Evolutionary conservation across 1,284 basidiomycete genomes (phyloP), one percentile per base, ranked within the genome.

Genomic region (Porodaedalea pini): DNA sequence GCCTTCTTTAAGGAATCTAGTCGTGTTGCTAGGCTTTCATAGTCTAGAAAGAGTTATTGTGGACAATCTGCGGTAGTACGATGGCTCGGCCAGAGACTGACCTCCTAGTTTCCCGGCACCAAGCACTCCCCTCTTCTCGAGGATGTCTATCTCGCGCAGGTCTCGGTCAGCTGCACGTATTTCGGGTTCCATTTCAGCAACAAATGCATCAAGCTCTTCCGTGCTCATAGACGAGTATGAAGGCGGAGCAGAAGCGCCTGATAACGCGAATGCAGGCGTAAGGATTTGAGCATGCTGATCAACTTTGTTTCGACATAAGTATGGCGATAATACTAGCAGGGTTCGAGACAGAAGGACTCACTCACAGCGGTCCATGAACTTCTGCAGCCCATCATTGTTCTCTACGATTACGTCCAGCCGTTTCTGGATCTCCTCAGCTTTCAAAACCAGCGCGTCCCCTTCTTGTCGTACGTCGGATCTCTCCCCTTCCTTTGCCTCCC

Each of bases 141-240:
- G 69, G 11, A 75, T 67, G 57, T 84, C 83, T 43, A 92, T 88
- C 67, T 91, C 88, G 27, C 79, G 78, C 76, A 90, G 80, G 63
- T 90, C 88, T 8, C 86, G 79, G 62, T 92, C 90, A 10, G 88
- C 88, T 36, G 82, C 79, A 19, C 88, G 85, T 54, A 92, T 82
- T 54, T 92, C 90, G 7, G 81, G 79, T 61, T 91, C 90, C 81
- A 92, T 87, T 64, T 92, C 90, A 0, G 77, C 69, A 11, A 91
- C 69, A 54, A 88, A 77, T 0, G 84, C 83, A 41, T 88, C 86
- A 7, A 90, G 72, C 65, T 89, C 88, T 54, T 78, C 78, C 0
- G 78, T 64, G 0, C 82, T 78, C 81, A 90, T 83, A 49, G 77
- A 77, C 57, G 81, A 80, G 60, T 86, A 86, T 25, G 81, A 68